These are phyloP conservation scores for Cladorrhinum sp. DNA, from an alignment of 2,329 filamentous ascomycete genomes.

Conservation along the genomic window DNA sequence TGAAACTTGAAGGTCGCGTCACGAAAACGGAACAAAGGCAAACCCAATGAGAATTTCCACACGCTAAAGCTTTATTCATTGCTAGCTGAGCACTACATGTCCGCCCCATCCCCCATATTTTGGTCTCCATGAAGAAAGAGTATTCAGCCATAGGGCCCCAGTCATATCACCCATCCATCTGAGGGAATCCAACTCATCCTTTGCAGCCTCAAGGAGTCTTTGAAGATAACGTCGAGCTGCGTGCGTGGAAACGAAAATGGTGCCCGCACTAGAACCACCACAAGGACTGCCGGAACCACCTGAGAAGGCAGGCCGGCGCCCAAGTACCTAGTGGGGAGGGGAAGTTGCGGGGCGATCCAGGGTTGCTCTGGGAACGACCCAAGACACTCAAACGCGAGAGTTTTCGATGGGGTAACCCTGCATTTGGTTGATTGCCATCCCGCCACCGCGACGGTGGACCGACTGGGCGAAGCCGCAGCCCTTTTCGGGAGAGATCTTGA, in stretches of 20 bases:
- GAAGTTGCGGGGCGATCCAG: constrained; percentile 89
- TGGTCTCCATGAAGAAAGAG: no score
- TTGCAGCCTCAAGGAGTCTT: neutral
- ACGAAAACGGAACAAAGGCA: no score
- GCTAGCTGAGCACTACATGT: no score
- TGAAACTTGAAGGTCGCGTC: no score
- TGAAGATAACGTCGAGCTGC: neutral
- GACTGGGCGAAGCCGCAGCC: constrained; percentile 99
- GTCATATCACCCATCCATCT: neutral
- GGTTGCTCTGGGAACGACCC: constrained; percentile 99
- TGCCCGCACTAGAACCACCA: constrained; percentile 39
- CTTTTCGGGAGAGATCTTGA: constrained; percentile 99
- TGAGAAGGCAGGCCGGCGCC: constrained; percentile 38
- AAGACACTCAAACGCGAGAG: constrained; percentile 93
- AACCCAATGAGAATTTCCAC: no score
- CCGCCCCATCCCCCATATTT: no score
- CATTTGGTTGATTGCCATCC: constrained; percentile 99
- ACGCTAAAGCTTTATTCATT: no score
- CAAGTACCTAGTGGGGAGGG: constrained; percentile 55
- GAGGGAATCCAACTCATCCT: neutral
- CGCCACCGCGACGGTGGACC: constrained; percentile 94
- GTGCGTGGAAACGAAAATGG: neutral
- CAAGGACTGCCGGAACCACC: constrained; percentile 42
- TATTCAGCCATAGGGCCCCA: no score
- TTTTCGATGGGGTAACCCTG: constrained; percentile 99